These are phyloP conservation scores for Alternaria sp. DNA, from an alignment of 2,329 filamentous ascomycete species.

Conservation along the genomic window DNA sequence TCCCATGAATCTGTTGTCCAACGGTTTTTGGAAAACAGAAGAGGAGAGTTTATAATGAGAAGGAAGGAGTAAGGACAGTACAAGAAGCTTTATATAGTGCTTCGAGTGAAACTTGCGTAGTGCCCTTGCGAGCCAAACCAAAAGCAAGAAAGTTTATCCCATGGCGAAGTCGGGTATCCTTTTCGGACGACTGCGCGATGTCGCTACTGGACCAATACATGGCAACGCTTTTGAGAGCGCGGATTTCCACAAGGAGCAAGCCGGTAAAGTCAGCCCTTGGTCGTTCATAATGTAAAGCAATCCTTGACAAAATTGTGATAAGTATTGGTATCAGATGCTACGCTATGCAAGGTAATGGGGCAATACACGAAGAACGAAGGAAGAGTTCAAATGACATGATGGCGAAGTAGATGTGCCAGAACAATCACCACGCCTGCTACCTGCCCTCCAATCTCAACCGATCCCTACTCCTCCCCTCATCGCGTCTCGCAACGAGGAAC, in stretches of 20 bases:
- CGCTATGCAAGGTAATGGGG: not conserved
- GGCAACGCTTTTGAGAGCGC: not conserved
- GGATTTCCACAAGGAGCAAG: not conserved
- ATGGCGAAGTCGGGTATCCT: not conserved
- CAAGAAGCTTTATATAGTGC: not conserved
- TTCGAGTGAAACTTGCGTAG: not conserved
- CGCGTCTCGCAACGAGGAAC: slow-evolving; percentile 54
- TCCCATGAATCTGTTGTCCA: not conserved
- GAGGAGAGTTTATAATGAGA: not conserved
- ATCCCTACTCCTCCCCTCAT: slow-evolving; percentile 47
- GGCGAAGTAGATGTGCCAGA: not conserved
- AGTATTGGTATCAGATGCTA: not conserved
- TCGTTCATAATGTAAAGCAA: not conserved
- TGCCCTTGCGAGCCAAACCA: not conserved
- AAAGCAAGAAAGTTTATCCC: rapidly evolving
- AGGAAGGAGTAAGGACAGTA: not conserved
- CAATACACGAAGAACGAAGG: too few relatives aligned
- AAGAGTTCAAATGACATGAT: not conserved
- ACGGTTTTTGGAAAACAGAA: not conserved
- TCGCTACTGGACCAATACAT: not conserved
- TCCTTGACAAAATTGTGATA: not conserved
- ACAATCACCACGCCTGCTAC: slow-evolving; percentile 4
- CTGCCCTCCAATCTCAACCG: slow-evolving; percentile 43
- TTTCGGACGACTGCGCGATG: not conserved
- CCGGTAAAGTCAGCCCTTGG: not conserved